These are phyloP conservation scores for Calocybe gambosa DNA, from an alignment of 1,284 basidiomycete genomes.

Conservation along the genomic window DNA sequence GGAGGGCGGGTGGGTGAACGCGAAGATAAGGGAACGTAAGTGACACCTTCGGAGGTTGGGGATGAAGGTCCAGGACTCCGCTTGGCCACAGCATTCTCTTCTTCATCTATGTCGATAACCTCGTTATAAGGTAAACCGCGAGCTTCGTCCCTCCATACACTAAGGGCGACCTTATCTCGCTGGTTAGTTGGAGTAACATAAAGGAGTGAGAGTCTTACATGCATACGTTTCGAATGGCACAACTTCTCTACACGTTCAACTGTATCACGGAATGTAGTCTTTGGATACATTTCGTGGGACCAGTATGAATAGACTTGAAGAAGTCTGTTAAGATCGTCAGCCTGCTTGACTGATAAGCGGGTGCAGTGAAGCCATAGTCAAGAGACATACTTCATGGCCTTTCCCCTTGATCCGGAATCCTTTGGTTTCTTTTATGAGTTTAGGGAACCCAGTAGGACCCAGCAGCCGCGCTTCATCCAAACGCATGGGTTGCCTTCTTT, in stretches of 20 bases:
- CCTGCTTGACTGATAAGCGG: constrained; percentile 37
- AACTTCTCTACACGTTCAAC: constrained; percentile 78
- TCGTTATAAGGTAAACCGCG: constrained; percentile 40
- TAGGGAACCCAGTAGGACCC: constrained; percentile 69
- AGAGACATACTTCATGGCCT: constrained; percentile 71
- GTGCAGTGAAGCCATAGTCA: neutral
- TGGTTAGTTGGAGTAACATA: constrained; percentile 1
- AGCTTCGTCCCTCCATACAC: constrained; percentile 71
- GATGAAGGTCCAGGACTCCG: constrained; percentile 12
- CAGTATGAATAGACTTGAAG: constrained; percentile 86
- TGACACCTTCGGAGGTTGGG: constrained; percentile 20
- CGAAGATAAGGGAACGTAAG: constrained; percentile 32
- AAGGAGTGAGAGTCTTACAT: constrained; percentile 40
- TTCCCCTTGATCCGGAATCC: constrained; percentile 79
- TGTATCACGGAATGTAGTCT: constrained; percentile 79
- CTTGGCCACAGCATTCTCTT: constrained; percentile 12
- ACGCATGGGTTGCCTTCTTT: constrained; percentile 48
- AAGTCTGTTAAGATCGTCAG: constrained; percentile 69
- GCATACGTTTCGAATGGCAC: constrained; percentile 78
- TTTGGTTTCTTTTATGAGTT: constrained; percentile 67
- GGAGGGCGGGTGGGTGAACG: constrained; percentile 43
- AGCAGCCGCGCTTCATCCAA: constrained; percentile 72
- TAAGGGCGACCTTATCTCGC: constrained; percentile 50
- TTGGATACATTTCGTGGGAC: constrained; percentile 88
- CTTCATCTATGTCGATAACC: constrained; percentile 25